Percentiles rank a stretch among this genome's conserved stretches.
Evolutionary conservation across 768 basidiomycete genomes (phyloP).

Genomic region (Xerocomellus chrysenteron): DNA sequence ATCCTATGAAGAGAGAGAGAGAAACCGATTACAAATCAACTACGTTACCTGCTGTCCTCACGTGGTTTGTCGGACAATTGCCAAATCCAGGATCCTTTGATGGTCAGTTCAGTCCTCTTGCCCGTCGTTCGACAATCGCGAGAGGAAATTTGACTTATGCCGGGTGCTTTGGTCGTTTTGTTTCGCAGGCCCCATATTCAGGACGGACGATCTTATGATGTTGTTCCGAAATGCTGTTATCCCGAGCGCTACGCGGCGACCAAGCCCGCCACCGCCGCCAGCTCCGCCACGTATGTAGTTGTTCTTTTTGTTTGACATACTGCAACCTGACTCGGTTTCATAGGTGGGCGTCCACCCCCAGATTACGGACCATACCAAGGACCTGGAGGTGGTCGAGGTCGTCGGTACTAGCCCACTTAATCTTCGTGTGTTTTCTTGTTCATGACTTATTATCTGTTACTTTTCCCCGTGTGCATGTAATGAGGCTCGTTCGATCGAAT

Average conservation of each 20-base stretch:
- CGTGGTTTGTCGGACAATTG: constrained; percentile 83
- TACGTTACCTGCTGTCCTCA: constrained; percentile 57
- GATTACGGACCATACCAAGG: constrained; percentile 87
- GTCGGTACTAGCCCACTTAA: constrained; percentile 36
- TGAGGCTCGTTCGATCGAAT: background rate
- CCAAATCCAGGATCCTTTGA: constrained; percentile 77
- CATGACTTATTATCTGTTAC: constrained; percentile 15
- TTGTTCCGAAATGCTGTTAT: constrained; percentile 80
- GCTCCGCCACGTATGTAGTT: constrained; percentile 41
- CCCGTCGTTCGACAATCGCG: constrained; percentile 9
- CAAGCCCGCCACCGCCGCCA: constrained; percentile 59
- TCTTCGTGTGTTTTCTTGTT: constrained; percentile 8
- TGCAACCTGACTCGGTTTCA: constrained; percentile 6
- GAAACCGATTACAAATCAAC: constrained; percentile 46
- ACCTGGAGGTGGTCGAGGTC: constrained; percentile 50
- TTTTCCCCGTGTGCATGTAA: constrained; percentile 4
- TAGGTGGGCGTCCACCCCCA: constrained; percentile 74
- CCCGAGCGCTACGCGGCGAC: constrained; percentile 52
- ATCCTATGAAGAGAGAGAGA: constrained; percentile 41
- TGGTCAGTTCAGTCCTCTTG: constrained; percentile 51
- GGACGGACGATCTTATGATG: constrained; percentile 87
- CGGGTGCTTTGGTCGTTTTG: constrained; percentile 4
- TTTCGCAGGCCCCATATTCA: constrained; percentile 77
- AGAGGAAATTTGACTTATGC: constrained; percentile 12
- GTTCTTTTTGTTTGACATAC: background rate